Conservation (phyloP, 192 early-diverging fungal genomes). For the Diversispora epigaea region DNA sequence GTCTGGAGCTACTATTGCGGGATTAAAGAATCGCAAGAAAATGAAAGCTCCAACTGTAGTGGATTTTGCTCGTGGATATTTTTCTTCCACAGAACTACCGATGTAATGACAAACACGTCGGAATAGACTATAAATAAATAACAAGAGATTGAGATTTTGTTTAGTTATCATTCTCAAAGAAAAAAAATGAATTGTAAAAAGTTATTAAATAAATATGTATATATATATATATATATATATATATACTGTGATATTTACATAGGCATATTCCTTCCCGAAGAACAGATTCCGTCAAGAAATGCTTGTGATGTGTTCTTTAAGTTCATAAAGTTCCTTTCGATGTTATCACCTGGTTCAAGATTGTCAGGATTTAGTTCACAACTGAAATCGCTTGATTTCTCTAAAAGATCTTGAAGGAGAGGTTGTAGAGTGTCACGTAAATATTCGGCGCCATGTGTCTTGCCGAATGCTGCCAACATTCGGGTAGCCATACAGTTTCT, state of each 20-base stretch:
- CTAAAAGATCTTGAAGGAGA: slow-evolving; percentile 68
- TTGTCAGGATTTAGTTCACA: slow-evolving; percentile 90
- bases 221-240: background rate
- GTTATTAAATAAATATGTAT: background rate
- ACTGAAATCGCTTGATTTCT: slow-evolving; percentile 64
- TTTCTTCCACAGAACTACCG: slow-evolving; percentile 68
- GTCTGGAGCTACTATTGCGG: slow-evolving; percentile 92
- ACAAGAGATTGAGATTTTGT: too few relatives aligned
- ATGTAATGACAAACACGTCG: slow-evolving; percentile 83
- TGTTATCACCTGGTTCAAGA: slow-evolving; percentile 64
- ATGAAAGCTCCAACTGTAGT: slow-evolving; percentile 93
- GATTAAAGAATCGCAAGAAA: slow-evolving; percentile 94
- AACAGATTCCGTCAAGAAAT: slow-evolving; percentile 83
- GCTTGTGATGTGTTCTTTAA: slow-evolving; percentile 70
- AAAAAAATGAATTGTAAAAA: too few relatives aligned
- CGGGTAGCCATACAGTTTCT: slow-evolving; percentile 90
- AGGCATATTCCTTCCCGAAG: slow-evolving; percentile 70
- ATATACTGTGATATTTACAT: slow-evolving; percentile 30
- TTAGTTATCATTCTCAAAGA: too few relatives aligned
- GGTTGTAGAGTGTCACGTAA: slow-evolving; percentile 78
- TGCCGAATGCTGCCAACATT: slow-evolving; percentile 81
- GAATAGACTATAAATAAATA: slow-evolving; percentile 46
- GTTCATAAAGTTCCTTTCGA: slow-evolving; percentile 74
- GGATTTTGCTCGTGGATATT: slow-evolving; percentile 81
- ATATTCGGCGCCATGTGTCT: slow-evolving; percentile 77